Conservation (phyloP, 805 yeast genomes). For the Wickerhamomyces rabaulensis region DNA sequence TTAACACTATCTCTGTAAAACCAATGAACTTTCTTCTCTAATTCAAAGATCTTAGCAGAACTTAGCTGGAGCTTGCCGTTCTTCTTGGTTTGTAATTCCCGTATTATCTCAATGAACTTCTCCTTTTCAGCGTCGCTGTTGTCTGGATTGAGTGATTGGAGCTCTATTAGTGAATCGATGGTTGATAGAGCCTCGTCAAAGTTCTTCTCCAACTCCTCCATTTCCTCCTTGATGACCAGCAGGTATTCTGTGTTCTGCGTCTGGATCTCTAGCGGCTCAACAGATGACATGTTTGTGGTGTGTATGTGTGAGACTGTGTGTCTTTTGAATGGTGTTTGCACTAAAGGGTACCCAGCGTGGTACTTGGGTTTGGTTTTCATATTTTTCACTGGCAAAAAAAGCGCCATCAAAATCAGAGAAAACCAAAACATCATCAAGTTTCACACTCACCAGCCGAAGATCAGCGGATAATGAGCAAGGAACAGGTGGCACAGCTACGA, state of each 20-base stretch:
- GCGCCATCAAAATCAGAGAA: neutral
- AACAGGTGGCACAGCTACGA: constrained; percentile 13
- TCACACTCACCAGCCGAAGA: too few relatives aligned
- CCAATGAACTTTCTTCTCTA: constrained; percentile 12
- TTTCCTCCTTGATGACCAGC: constrained; percentile 4
- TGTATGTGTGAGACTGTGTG: too few relatives aligned
- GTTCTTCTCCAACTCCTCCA: constrained; percentile 9
- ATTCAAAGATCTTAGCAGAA: constrained; percentile 4
- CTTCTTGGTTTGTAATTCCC: neutral
- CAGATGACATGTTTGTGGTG: constrained; percentile 1
- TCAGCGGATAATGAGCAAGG: neutral
- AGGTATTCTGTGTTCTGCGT: neutral
- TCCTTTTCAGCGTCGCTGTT: constrained; percentile 4
- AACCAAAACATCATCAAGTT: neutral
- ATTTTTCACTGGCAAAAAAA: neutral
- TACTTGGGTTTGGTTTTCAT: too few relatives aligned
- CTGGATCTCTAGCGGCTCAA: neutral
- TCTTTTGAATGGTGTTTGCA: too few relatives aligned
- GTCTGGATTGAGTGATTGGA: constrained; percentile 13
- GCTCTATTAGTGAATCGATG: constrained; percentile 13
- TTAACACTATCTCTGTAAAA: constrained; percentile 5
- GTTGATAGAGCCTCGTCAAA: constrained; percentile 5
- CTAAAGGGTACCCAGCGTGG: too few relatives aligned
- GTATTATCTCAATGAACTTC: neutral
- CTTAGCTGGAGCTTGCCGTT: neutral